Base-by-base conservation (phyloP, 768 basidiomycete genomes). In the Pholiota conissans region DNA sequence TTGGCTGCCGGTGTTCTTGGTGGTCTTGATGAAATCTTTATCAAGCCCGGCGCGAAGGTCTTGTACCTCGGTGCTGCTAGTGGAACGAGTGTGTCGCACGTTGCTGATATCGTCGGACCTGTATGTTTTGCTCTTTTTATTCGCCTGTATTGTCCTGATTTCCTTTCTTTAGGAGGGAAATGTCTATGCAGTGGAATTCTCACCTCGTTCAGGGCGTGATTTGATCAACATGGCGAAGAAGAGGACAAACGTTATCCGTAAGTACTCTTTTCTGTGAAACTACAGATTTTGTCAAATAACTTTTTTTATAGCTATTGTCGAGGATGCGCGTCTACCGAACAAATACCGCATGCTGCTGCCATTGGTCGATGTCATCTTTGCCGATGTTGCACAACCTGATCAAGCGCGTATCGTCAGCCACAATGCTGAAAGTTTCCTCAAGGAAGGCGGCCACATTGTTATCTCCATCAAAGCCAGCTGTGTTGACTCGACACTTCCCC, bases 401-500 rank as follows among this genome's bases (percentile, higher is more conserved):
- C 97, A 99, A 76, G 95, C 95, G 2, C 94, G 95, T 79, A 98
- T 98, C 67, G 93, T 98, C 61, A 81, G 84, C 37, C 83, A 87
- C 73, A 98, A 99, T 73, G 93, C 96, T 0, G 87, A 97, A 65
- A 87, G 88, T 72, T 99, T 99, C 88, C 82, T 99, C 54, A 98
- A 96, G 74, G 89, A 95, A 72, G 85, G 84, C 28, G 97, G 97
- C 2, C 93, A 97, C 66, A 79, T 84, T 65, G 87, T 99, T 65
- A 94, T 99, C 62, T 98, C 96, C 54, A 97, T 99, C 84, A 99
- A 99, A 79, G 97, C 97, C 28, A 94, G 91, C 67, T 99, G 97
- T 80, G 90, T 99, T 72, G 97, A 99, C 74, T 98, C 94, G 40
- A 98, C 95, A n/a, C 84, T 83, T 3, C 85, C 93, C 2, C 86